These are phyloP conservation scores for Talaromyces sp. DNA, from an alignment of 2,329 filamentous ascomycete species.

Conservation along the genomic window DNA sequence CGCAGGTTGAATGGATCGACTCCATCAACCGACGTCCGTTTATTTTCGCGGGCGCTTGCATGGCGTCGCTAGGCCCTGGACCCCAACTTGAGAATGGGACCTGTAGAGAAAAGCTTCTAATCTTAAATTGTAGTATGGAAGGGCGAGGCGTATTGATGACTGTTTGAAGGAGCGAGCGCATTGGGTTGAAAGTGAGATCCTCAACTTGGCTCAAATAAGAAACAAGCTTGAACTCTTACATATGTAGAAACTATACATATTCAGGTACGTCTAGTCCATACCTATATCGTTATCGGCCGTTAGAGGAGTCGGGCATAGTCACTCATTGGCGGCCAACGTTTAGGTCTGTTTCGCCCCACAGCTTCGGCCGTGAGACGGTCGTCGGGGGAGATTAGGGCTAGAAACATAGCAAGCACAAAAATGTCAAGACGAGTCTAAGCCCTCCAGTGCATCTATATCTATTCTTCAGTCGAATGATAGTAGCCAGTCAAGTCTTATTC, in stretches of 20 bases:
- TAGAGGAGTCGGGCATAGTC: background rate
- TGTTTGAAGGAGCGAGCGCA: background rate
- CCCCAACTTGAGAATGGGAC: background rate
- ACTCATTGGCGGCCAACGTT: background rate
- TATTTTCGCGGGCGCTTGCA: background rate
- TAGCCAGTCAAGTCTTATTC: background rate
- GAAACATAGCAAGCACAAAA: background rate
- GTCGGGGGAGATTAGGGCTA: background rate
- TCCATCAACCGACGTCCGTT: background rate
- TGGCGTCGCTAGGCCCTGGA: background rate
- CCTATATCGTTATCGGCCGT: background rate
- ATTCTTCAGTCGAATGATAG: background rate
- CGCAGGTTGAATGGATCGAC: slow-evolving; percentile 1
- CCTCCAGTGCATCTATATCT: background rate
- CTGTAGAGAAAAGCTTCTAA: background rate
- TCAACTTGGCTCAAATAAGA: background rate
- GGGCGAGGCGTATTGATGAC: background rate
- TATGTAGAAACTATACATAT: background rate
- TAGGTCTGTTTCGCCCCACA: background rate
- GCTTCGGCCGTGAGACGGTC: background rate
- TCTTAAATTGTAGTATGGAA: background rate
- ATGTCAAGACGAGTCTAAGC: background rate
- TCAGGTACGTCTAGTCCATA: background rate
- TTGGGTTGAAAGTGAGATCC: background rate
- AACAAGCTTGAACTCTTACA: background rate